Base-by-base conservation (phyloP, 148 eudicot species). In the Vaccinium corymbosum region DNA sequence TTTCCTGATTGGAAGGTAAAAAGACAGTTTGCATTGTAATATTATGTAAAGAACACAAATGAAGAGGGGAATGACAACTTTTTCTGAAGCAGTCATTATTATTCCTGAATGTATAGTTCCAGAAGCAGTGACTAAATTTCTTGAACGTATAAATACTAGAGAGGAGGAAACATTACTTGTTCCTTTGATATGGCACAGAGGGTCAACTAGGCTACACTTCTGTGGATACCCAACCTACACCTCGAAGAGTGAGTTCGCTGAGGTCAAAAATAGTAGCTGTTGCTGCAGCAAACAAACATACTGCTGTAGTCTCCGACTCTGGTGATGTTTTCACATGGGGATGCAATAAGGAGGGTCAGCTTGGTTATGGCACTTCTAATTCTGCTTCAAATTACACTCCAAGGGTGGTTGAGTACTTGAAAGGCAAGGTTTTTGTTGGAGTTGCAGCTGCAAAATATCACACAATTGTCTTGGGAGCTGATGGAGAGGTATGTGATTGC, bases 321-420 rank as follows among this genome's bases (percentile, higher is more conserved):
- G 99, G 99, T 84, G 99, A 97, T 84, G 92, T 97, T 61, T 97
- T 91, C 85, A 94, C 99, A 27, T 97, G 99, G 99, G 99, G 99
- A 62, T 97, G 93, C 89, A 97, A 97, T 86, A 97, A 90, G 90
- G 98, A 97, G 89, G 99, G 99, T 51, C 99, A 97, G 85, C 98
- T 97, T 83, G 99, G 99, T 80, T 97, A 97, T 91, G 99, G 99
- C 53, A 97, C 99, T 35, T 95, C 98, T n/a, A 97, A 95, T 89
- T 97, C 99, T 16, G 92, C 96, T 79, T 97, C 98, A 29, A 95
- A 97, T 86, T 93, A 94, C 86, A 90, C 92, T 48, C 99, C 99
- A 71, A 89, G 98, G 85, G 81, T 93, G 85, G 98, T 97, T 83
- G 99, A 95, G 66, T 94, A 85, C 90, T 84, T 97, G 94, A 95